Evolutionary conservation across 2,329 filamentous ascomycete genomes (phyloP).

Genomic region (Neofusicoccum umdonicola): DNA sequence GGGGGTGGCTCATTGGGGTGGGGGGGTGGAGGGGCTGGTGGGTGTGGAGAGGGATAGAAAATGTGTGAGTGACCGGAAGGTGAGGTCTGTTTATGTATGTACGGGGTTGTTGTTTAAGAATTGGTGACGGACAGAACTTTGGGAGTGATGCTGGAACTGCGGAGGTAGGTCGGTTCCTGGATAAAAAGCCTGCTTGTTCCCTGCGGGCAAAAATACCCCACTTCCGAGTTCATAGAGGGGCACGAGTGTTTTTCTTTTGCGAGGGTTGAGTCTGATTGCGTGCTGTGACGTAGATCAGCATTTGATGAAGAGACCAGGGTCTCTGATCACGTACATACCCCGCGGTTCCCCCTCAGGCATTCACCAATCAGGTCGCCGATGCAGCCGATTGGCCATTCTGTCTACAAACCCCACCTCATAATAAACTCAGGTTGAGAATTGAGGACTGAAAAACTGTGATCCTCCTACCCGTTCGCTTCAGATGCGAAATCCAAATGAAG

Average conservation of each 20-base stretch:
- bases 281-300: background rate
- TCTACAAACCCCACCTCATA: too few species aligned
- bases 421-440: too few species aligned
- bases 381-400: too few species aligned
- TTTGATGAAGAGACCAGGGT: background rate
- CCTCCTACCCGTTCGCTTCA: too few species aligned
- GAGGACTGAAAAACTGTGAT: too few species aligned
- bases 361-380: too few species aligned
- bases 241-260: background rate
- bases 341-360: background rate
- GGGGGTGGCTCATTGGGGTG: too few species aligned
- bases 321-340: background rate
- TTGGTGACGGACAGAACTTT: too few species aligned
- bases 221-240: background rate
- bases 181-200: background rate
- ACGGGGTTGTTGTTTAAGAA: too few species aligned
- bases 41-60: constrained; percentile 58
- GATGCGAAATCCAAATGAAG: too few species aligned
- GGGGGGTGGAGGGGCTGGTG: constrained; percentile 36
- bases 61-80: background rate
- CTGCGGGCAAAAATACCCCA: background rate
- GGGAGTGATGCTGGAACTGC: background rate
- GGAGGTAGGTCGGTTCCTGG: background rate
- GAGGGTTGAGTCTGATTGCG: background rate
- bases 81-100: too few species aligned